Percentiles rank a stretch among this genome's conserved stretches.
These are phyloP conservation scores for Ganoderma meredithae DNA, from an alignment of 1,284 basidiomycete species.

Conservation along the genomic window DNA sequence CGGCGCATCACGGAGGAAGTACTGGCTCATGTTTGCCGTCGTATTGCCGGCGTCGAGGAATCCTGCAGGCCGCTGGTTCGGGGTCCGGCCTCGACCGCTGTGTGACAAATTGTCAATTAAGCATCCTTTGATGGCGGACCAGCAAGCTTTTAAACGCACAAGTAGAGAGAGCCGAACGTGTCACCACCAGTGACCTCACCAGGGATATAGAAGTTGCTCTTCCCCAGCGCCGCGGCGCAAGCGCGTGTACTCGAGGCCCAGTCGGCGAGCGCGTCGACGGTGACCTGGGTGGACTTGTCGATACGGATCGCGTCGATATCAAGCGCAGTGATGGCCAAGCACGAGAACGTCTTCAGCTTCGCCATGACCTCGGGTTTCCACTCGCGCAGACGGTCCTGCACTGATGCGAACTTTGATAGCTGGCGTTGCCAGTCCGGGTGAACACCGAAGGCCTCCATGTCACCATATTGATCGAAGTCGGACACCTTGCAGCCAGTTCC, in stretches of 20 bases:
- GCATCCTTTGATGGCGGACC: not conserved
- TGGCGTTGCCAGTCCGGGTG: conserved; percentile 95
- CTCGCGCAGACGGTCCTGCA: conserved; percentile 92
- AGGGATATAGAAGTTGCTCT: conserved; percentile 88
- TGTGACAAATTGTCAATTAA: not conserved
- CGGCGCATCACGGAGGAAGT: conserved; percentile 77
- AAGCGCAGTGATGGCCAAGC: conserved; percentile 85
- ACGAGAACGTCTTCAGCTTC: conserved; percentile 80
- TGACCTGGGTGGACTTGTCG: conserved; percentile 92
- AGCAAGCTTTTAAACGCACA: conserved; percentile 54
- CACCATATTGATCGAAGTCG: conserved; percentile 93
- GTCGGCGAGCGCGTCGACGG: conserved; percentile 77
- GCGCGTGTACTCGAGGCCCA: conserved; percentile 79
- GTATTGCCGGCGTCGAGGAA: conserved; percentile 74
- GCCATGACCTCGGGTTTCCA: conserved; percentile 82
- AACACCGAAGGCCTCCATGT: conserved; percentile 96
- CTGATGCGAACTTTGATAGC: conserved; percentile 91
- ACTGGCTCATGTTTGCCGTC: conserved; percentile 67
- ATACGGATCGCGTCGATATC: conserved; percentile 94
- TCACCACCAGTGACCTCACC: conserved; percentile 96
- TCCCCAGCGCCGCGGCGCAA: conserved; percentile 76
- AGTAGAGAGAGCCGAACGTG: conserved; percentile 86
- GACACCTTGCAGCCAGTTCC: conserved; percentile 77
- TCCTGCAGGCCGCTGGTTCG: conserved; percentile 67
- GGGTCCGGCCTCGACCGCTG: conserved; percentile 87